Percentiles rank a stretch among this genome's conserved stretches.
Evolutionary conservation across 176 grass and related monocot genomes (phyloP).

Genomic region (Oryza officinalis): DNA sequence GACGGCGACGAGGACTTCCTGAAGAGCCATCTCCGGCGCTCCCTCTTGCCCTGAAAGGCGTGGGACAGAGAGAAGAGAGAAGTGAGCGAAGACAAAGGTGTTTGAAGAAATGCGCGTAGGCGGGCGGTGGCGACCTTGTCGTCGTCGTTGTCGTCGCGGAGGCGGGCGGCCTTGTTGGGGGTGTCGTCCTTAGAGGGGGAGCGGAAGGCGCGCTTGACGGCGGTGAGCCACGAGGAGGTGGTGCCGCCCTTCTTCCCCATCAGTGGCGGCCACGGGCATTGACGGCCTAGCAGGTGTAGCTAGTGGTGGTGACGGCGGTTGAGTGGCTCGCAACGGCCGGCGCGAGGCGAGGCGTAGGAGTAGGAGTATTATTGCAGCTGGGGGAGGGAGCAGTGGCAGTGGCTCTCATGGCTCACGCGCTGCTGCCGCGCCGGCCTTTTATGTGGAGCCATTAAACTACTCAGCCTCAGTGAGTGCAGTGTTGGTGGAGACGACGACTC

Average conservation of each 20-base stretch:
- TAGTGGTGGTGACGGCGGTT: neutral
- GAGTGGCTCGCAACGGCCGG: neutral
- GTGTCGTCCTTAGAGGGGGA: slow-evolving; percentile 90
- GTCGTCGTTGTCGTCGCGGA: slow-evolving; percentile 42
- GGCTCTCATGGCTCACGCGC: slow-evolving; percentile 19
- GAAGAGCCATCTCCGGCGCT: slow-evolving; percentile 83
- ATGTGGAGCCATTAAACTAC: slow-evolving; percentile 20
- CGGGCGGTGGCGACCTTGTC: slow-evolving; percentile 32
- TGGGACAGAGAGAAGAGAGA: neutral
- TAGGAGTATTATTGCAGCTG: neutral
- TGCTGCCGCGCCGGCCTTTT: slow-evolving; percentile 21
- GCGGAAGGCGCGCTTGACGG: slow-evolving; percentile 89
- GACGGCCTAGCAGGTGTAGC: neutral
- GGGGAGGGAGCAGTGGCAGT: no score
- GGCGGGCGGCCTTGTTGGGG: slow-evolving; percentile 45
- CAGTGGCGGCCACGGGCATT: slow-evolving; percentile 4
- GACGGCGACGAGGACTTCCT: slow-evolving; percentile 41
- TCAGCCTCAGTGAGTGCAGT: neutral
- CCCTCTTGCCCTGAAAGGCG: slow-evolving; percentile 63
- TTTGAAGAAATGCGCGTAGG: neutral
- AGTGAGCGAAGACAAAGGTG: neutral
- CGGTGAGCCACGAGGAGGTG: slow-evolving; percentile 86
- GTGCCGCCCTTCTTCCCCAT: slow-evolving; percentile 93
- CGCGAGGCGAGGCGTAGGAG: neutral
- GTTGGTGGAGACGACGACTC: slow-evolving; percentile 7